A percentile compares a stretch with the other conserved stretches of the same genome.
phyloP scores from a whole-genome alignment of 805 yeast species.

The Hanseniaspora clermontiae region DNA sequence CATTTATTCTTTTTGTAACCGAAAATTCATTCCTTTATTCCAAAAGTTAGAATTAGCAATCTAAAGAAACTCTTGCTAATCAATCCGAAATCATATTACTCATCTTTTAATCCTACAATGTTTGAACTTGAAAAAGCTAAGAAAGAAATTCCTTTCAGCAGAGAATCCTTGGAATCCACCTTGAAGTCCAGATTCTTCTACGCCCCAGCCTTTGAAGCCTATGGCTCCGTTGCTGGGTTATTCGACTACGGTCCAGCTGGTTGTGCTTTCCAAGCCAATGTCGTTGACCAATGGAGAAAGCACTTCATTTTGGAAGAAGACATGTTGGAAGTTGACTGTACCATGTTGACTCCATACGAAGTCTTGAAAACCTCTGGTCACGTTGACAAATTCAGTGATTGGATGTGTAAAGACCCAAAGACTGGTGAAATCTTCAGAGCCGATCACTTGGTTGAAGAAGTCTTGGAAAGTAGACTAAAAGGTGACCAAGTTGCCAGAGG shows the following conservation, averaged over 20 bases:
- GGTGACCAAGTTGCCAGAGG: constrained; percentile 98
- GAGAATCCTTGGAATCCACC: constrained; percentile 82
- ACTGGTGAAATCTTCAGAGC: constrained; percentile 98
- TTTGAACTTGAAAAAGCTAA: constrained; percentile 24
- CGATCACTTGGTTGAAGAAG: constrained; percentile 96
- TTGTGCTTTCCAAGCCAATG: constrained; percentile 92
- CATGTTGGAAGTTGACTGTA: constrained; percentile 96
- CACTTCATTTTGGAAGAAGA: constrained; percentile 96
- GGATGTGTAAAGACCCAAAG: constrained; percentile 94
- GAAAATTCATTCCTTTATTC: background rate
- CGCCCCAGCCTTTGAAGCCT: constrained; percentile 94
- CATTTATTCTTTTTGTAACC: too few species aligned
- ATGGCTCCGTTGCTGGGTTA: constrained; percentile 96
- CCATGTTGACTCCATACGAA: constrained; percentile 95
- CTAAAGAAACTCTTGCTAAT: background rate
- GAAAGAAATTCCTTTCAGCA: constrained; percentile 40
- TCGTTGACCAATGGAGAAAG: constrained; percentile 91
- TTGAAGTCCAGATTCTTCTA: constrained; percentile 91
- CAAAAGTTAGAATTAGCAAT: constrained; percentile 4
- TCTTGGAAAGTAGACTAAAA: constrained; percentile 85
- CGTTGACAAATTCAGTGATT: constrained; percentile 96
- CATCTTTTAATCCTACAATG: constrained; percentile 21
- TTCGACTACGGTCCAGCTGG: constrained; percentile 99
- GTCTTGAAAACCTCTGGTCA: constrained; percentile 98
- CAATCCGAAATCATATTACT: constrained; percentile 6